phyloP scores from a whole-genome alignment of 2,329 filamentous ascomycete species.

The Colletotrichum neosansevieriae region DNA sequence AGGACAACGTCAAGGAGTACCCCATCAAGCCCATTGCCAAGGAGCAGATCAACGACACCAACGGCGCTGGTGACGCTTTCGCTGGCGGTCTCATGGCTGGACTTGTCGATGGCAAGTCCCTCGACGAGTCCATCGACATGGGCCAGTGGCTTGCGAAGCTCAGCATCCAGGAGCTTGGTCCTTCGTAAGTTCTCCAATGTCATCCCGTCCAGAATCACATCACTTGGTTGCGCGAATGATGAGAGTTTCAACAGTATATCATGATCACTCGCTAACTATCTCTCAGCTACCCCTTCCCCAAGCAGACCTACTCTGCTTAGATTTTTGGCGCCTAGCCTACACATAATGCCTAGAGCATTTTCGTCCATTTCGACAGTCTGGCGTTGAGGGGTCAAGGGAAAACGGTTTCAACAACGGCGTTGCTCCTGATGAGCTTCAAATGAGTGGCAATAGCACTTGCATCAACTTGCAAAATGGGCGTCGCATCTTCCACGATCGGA shows the following conservation, averaged over 20 bases:
- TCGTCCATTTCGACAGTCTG: slow-evolving; percentile 45
- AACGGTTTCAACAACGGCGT: slow-evolving; percentile 69
- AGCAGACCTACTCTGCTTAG: slow-evolving; percentile 76
- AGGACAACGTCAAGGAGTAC: slow-evolving; percentile 79
- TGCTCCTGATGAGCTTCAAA: slow-evolving; percentile 49
- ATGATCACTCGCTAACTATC: slow-evolving; percentile 37
- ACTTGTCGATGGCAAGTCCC: slow-evolving; percentile 83
- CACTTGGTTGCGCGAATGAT: slow-evolving; percentile 15
- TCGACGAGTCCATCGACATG: slow-evolving; percentile 86
- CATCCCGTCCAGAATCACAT: background rate
- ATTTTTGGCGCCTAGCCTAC: slow-evolving; percentile 46
- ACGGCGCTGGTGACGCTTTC: slow-evolving; percentile 96
- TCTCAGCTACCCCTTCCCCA: slow-evolving; percentile 81
- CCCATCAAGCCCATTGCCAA: slow-evolving; percentile 83
- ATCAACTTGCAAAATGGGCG: slow-evolving; percentile 44
- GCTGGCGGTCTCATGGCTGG: slow-evolving; percentile 94
- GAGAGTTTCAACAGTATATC: background rate
- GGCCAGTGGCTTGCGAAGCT: slow-evolving; percentile 96
- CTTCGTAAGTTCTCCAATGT: slow-evolving; percentile 77
- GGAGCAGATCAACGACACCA: slow-evolving; percentile 92
- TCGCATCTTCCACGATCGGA: slow-evolving; percentile 58
- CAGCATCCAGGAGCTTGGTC: slow-evolving; percentile 94
- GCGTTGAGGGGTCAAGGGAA: slow-evolving; percentile 58
- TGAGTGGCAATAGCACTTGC: slow-evolving; percentile 45
- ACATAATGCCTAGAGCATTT: slow-evolving; percentile 38